These are phyloP conservation scores for Pogostemon cablin DNA, from an alignment of 257 asterid genomes.

Conservation along the genomic window DNA sequence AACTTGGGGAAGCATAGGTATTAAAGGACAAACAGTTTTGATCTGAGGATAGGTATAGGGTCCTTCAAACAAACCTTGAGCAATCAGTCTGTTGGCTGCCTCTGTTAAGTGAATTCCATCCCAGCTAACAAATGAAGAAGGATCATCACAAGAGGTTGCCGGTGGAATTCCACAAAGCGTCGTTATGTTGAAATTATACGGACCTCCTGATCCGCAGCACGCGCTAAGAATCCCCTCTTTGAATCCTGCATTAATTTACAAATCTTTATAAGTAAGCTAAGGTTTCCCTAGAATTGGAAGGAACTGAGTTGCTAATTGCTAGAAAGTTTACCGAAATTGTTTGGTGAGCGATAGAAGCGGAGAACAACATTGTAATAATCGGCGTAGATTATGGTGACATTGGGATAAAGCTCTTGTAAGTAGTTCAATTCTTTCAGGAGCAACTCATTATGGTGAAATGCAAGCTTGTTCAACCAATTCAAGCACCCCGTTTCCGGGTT, in stretches of 20 bases:
- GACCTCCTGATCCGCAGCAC: constrained; percentile 53
- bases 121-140: constrained; percentile 38
- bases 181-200: constrained; percentile 40
- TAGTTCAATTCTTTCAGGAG: constrained; percentile 41
- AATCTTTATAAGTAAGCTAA: not conserved
- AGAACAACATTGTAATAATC: constrained; percentile 42
- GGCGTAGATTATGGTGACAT: too few species aligned
- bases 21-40: constrained; percentile 20
- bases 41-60: constrained; percentile 44
- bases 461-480: constrained; percentile 48
- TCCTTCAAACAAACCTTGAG: constrained; percentile 43
- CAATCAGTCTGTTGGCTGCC: constrained; percentile 37
- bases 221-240: constrained; percentile 29
- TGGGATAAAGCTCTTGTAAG: too few species aligned
- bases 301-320: not conserved
- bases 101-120: constrained; percentile 59
- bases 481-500: constrained; percentile 57
- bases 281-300: not conserved
- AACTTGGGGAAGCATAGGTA: too few species aligned
- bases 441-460: constrained; percentile 43
- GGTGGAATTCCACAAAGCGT: constrained; percentile 34
- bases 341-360: constrained; percentile 42
- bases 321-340: constrained; percentile 28
- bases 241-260: constrained; percentile 43
- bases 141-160: constrained; percentile 40